Conservation (phyloP, 2,329 filamentous ascomycete genomes). For the Penicillium polonicum region DNA sequence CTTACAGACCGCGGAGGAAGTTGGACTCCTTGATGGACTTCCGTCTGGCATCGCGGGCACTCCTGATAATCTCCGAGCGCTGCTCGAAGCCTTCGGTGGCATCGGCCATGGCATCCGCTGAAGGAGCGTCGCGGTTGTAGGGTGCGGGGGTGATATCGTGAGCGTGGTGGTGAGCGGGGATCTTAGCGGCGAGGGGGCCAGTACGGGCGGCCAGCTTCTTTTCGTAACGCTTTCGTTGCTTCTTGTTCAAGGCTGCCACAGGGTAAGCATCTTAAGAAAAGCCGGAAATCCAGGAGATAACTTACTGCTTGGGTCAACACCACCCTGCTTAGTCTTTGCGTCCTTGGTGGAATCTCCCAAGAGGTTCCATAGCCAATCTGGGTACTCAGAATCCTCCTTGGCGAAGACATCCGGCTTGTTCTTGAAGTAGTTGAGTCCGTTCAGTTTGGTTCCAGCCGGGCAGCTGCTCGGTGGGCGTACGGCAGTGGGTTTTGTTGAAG, state of each 20-base stretch:
- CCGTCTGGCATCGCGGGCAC: constrained; percentile 45
- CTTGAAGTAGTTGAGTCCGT: constrained; percentile 49
- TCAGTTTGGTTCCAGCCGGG: constrained; percentile 40
- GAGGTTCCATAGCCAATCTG: constrained; percentile 49
- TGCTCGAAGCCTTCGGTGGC: constrained; percentile 40
- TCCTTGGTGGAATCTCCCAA: constrained; percentile 40
- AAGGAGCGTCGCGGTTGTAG: constrained; percentile 30
- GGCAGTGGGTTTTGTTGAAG: constrained; percentile 28
- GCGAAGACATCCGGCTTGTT: constrained; percentile 47
- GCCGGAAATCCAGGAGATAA: constrained; percentile 2
- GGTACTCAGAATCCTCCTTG: constrained; percentile 49
- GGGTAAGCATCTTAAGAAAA: constrained; percentile 18
- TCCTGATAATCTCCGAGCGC: constrained; percentile 45
- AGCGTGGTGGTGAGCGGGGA: constrained; percentile 48
- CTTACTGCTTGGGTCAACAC: constrained; percentile 44
- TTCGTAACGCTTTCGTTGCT: constrained; percentile 47
- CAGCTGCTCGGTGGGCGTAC: constrained; percentile 40
- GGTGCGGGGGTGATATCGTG: constrained; percentile 45
- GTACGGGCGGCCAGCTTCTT: constrained; percentile 47
- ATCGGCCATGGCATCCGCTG: constrained; percentile 29
- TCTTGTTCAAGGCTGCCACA: constrained; percentile 46
- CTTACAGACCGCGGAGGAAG: constrained; percentile 49
- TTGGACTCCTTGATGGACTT: constrained; percentile 49
- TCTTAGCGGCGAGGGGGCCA: constrained; percentile 38
- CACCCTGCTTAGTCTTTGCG: constrained; percentile 32